Evolutionary conservation across 2,329 filamentous ascomycete genomes (phyloP).

Genomic region (Endocalyx cinctus): DNA sequence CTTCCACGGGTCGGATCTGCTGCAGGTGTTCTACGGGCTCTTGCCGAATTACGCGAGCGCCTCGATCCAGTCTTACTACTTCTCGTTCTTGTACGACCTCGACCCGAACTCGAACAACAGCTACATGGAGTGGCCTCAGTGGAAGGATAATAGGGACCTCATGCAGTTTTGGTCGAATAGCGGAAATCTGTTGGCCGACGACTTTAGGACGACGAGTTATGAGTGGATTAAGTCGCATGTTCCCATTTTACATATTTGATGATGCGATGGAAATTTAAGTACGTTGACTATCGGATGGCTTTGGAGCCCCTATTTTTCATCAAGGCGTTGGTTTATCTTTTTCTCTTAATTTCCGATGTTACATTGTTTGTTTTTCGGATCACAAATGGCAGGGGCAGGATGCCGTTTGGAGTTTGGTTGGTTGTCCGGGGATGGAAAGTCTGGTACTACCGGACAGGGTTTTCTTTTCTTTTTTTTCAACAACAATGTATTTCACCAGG

Average conservation of each 20-base stretch:
- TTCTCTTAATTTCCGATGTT: too few species aligned
- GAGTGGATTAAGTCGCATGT: constrained; percentile 14
- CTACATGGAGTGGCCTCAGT: constrained; percentile 35
- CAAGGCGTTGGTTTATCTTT: too few species aligned
- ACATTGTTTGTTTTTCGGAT: too few species aligned
- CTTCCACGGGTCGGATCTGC: constrained; percentile 66
- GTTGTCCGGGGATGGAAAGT: too few species aligned
- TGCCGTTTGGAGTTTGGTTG: too few species aligned
- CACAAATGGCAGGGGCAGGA: too few species aligned
- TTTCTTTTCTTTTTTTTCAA: too few species aligned
- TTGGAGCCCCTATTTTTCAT: too few species aligned
- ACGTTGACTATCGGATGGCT: too few species aligned
- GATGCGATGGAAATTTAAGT: too few species aligned
- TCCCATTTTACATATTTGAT: constrained; percentile 11
- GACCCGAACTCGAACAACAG: constrained; percentile 58
- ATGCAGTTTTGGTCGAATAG: constrained; percentile 20
- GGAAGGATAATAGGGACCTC: constrained; percentile 41
- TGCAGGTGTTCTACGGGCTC: constrained; percentile 65
- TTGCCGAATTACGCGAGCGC: constrained; percentile 56
- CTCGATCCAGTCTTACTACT: constrained; percentile 64
- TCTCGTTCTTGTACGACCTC: constrained; percentile 65
- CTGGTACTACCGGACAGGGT: too few species aligned
- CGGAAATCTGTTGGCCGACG: constrained; percentile 18
- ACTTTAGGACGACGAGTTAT: constrained; percentile 19
- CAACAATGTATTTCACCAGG: too few species aligned